These are phyloP conservation scores for Didymella keratinophila DNA, from an alignment of 2,329 filamentous ascomycete species.

Conservation along the genomic window DNA sequence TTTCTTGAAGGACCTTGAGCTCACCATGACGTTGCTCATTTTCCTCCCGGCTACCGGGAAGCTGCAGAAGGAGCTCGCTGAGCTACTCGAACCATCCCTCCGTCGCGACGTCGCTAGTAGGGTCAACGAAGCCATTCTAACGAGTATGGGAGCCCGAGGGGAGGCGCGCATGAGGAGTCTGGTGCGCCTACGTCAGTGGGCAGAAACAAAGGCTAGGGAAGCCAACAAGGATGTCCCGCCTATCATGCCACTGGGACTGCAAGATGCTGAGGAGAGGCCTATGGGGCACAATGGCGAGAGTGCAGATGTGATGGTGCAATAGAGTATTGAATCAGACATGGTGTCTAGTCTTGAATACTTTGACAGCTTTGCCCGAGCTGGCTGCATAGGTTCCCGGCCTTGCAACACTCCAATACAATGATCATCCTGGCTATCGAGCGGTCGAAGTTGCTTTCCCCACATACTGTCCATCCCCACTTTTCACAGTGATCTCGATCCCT, in stretches of 20 bases:
- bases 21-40: slow-evolving; percentile 90
- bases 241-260: slow-evolving; percentile 53
- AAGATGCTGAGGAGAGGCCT: slow-evolving; percentile 40
- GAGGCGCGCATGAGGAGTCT: slow-evolving; percentile 85
- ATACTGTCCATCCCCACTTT: not conserved
- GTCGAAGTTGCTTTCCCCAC: not conserved
- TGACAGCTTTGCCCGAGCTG: not conserved
- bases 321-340: not conserved
- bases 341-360: not conserved
- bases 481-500: not conserved
- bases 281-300: slow-evolving; percentile 49
- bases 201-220: slow-evolving; percentile 69
- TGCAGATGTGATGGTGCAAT: slow-evolving; percentile 47
- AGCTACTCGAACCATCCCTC: slow-evolving; percentile 79
- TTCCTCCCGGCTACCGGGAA: slow-evolving; percentile 75
- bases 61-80: slow-evolving; percentile 76
- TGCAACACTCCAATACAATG: slow-evolving; percentile 1
- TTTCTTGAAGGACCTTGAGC: slow-evolving; percentile 87
- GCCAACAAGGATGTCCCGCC: slow-evolving; percentile 53
- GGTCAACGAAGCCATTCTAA: slow-evolving; percentile 89
- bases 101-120: slow-evolving; percentile 82
- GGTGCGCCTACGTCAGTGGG: slow-evolving; percentile 84
- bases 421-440: slow-evolving; percentile 3
- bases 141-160: slow-evolving; percentile 73
- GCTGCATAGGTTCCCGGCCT: not conserved